Evolutionary conservation across 345 rosid species (phyloP), one percentile per base, ranked within the genome.

Genomic region (Crucihimalaya himalaica): DNA sequence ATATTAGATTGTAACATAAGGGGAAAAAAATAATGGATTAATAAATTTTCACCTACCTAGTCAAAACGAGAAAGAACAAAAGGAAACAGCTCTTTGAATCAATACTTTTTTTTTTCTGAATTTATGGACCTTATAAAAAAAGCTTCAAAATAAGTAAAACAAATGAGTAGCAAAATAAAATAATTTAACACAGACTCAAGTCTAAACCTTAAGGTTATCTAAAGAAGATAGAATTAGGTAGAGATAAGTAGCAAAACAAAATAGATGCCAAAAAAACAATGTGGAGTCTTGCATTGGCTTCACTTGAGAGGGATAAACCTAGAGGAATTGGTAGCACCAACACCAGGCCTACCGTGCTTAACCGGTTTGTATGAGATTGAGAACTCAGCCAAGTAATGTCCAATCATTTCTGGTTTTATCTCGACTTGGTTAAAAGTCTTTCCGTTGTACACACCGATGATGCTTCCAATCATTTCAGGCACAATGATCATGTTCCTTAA

Each of bases 291-390:
- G 63, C 19, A 28, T 25, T 42, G 55, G 34, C 68, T 63, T 86
- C 81, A 86, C 79, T 86, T 88, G 40, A 88, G 89, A 58, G 91
- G 91, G 56, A 89, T 89, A 80, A 89, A 89, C 86, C 95, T 83
- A 19, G 95, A 89, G 12, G 91, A 87, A 46, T 87, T 86, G 73
- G 94, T 89, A 32, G 91, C 94, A 80, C 94, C 91, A 70, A 83
- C 78, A 77, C 94, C 91, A 19, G 91, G 91, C 51, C 87, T 85
- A 43, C 91, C 88, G 25, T 89, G 94, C 85, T 84, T 89, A 16
- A 89, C 88, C 55, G 89, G 89, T 78, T 85, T 83, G 77, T 86
- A 83, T 0, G 81, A 66, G 79, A 85, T 85, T 1, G 86, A 83
- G 72, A 83, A 85, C 9, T 85, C 89, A 6, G 86, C 88, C 18